Evolutionary conservation across 441 rosid species (phyloP).

Genomic region (Manihot esculenta): DNA sequence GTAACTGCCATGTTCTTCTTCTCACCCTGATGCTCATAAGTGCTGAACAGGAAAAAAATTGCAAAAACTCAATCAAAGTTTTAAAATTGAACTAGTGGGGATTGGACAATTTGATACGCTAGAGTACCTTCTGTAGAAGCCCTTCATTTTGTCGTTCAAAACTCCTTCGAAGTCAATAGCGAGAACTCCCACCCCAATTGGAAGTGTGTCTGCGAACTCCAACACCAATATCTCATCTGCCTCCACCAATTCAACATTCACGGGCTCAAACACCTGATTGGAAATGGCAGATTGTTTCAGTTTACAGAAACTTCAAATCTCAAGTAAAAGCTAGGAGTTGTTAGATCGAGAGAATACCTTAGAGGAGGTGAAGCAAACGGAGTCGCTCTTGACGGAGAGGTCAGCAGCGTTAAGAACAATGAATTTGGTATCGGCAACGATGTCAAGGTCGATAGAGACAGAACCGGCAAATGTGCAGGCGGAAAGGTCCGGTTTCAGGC

Average conservation of each 20-base stretch:
- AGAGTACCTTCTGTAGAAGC: slow-evolving; percentile 84
- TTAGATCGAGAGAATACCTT: slow-evolving; percentile 42
- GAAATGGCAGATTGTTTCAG: background rate
- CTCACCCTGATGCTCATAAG: slow-evolving; percentile 73
- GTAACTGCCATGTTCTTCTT: slow-evolving; percentile 98
- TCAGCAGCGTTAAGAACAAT: slow-evolving; percentile 95
- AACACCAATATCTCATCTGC: slow-evolving; percentile 78
- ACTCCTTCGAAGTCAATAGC: slow-evolving; percentile 57
- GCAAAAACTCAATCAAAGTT: background rate
- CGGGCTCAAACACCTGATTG: slow-evolving; percentile 55
- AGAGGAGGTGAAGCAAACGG: slow-evolving; percentile 57
- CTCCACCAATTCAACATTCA: slow-evolving; percentile 46
- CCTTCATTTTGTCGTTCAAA: slow-evolving; percentile 84
- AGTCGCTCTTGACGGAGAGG: slow-evolving; percentile 44
- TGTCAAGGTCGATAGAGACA: slow-evolving; percentile 57
- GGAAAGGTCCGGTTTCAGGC: slow-evolving; percentile 71
- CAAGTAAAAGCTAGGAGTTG: background rate
- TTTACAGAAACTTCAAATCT: background rate
- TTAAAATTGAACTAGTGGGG: background rate
- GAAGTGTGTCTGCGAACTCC: slow-evolving; percentile 63
- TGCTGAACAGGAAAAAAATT: slow-evolving; percentile 31
- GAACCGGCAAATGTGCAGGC: slow-evolving; percentile 73
- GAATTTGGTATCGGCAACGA: slow-evolving; percentile 59
- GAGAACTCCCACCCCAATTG: slow-evolving; percentile 63
- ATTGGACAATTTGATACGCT: slow-evolving; percentile 6